Evolutionary conservation across 108 stramenopile genomes (phyloP).

Genomic region (Fistulifera pelliculosa): DNA sequence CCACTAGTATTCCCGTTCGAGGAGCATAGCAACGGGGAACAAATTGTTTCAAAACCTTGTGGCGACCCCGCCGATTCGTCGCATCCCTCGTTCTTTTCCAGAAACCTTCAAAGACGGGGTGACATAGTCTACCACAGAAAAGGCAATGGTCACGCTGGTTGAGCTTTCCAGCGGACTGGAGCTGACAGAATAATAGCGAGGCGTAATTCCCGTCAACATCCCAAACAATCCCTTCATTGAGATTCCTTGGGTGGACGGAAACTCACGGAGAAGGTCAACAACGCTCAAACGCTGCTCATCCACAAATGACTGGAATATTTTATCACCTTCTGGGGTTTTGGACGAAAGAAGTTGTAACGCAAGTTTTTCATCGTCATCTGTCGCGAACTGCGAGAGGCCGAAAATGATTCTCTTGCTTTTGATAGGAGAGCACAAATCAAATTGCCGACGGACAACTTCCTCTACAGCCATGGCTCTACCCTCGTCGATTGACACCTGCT

Average conservation of each 20-base stretch:
- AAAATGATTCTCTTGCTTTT: slow-evolving; percentile 59
- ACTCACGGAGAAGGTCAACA: slow-evolving; percentile 74
- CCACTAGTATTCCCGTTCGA: slow-evolving; percentile 3
- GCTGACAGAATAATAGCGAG: slow-evolving; percentile 89
- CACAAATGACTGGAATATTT: slow-evolving; percentile 42
- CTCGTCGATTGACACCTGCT: slow-evolving; percentile 53
- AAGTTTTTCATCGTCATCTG: slow-evolving; percentile 42
- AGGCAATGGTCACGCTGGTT: slow-evolving; percentile 55
- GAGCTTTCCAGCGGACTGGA: slow-evolving; percentile 72
- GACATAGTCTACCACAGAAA: slow-evolving; percentile 86
- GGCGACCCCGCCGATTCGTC: slow-evolving; percentile 68
- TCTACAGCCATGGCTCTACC: slow-evolving; percentile 43
- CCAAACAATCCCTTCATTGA: slow-evolving; percentile 60
- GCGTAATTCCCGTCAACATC: slow-evolving; percentile 63
- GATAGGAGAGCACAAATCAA: slow-evolving; percentile 67
- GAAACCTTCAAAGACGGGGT: slow-evolving; percentile 35
- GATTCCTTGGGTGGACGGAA: slow-evolving; percentile 76
- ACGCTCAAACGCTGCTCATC: slow-evolving; percentile 64
- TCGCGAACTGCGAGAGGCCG: slow-evolving; percentile 50
- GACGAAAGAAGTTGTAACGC: slow-evolving; percentile 49
- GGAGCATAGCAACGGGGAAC: slow-evolving; percentile 36
- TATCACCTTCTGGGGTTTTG: slow-evolving; percentile 21
- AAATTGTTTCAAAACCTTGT: slow-evolving; percentile 64
- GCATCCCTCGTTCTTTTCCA: slow-evolving; percentile 28
- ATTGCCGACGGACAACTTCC: slow-evolving; percentile 36